A percentile compares a stretch with the other conserved stretches of the same genome.
These are phyloP conservation scores for Macrolepiota dolichaula DNA, from an alignment of 768 basidiomycete genomes.

Conservation along the genomic window DNA sequence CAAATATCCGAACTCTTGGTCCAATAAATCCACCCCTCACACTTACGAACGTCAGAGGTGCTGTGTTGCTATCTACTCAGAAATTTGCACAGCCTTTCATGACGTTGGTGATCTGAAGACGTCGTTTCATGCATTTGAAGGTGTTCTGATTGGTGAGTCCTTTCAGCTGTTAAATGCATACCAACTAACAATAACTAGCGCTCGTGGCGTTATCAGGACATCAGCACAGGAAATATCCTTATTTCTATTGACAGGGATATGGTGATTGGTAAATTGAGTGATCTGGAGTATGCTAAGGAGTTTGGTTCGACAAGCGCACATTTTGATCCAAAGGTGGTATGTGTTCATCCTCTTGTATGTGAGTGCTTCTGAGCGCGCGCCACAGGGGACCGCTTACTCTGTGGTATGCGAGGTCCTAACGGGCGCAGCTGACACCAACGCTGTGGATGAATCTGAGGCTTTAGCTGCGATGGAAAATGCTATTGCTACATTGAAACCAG, in stretches of 20 bases:
- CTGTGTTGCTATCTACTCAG: slow-evolving; percentile 2
- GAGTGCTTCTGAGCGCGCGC: background rate
- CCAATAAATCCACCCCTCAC: no score
- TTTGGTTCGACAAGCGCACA: background rate
- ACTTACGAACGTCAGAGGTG: background rate
- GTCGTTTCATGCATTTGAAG: no score
- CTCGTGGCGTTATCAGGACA: no score
- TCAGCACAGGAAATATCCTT: slow-evolving; percentile 7
- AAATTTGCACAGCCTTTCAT: background rate
- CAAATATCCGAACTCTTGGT: background rate
- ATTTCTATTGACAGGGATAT: background rate
- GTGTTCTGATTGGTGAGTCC: background rate
- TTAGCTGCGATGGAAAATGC: no score
- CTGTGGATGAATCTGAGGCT: no score
- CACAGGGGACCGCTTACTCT: background rate
- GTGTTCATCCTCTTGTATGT: no score
- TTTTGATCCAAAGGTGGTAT: background rate
- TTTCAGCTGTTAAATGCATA: background rate
- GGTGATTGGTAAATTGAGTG: no score
- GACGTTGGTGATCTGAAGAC: no score
- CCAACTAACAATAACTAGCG: slow-evolving; percentile 3
- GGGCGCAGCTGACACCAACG: background rate
- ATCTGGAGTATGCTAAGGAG: no score
- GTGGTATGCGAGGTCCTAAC: no score
- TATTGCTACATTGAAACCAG: background rate